Evolutionary conservation across 306 rosid genomes (phyloP), one percentile per base, ranked within the genome.

Genomic region (Acacia melanoxylon): DNA sequence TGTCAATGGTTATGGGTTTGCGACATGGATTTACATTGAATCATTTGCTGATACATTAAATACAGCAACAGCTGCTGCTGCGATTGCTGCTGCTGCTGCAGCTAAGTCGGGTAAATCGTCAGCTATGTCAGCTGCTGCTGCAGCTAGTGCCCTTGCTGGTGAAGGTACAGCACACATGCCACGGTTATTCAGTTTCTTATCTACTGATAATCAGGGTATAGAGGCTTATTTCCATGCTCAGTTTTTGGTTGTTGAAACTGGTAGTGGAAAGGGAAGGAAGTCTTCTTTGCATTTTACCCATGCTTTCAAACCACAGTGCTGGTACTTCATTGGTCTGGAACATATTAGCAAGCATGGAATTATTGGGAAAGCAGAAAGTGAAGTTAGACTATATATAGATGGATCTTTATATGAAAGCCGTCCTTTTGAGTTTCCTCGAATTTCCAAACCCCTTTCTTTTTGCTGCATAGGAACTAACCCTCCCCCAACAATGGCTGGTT

Each of bases 121-220:
- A 58, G 99, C 98, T 70, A 90, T 95, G 97, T 93, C 99, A 35
- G 98, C 99, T 85, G 99, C 99, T 45, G 99, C 99, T 16, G 99
- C 99, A 65, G 99, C 99, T 78, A 93, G 99, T 86, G 99, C 98
- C 46, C 99, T 95, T 75, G 96, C 98, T 65, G 99, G 98, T 75
- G 99, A 95, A 91, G 98, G 99, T 80, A 95, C 98, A 46, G 91
- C 91, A 35, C 98, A 93, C 90, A 95, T 95, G 99, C 99, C 99
- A 4, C 90, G 99, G 46, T 84, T 95, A 54, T 95, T 95, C 77
- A 93, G 99, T 87, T 95, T 95, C 89, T 87, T 95, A 78, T 91
- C 99, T 84, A 85, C 98, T 84, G 99, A 95, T 88, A 95, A 93
- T 90, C 97, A 91, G 82, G 99, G 99, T 61, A 75, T 95, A 83